Conservation (phyloP, 129 eudicot species). For the Apium graveolens region DNA sequence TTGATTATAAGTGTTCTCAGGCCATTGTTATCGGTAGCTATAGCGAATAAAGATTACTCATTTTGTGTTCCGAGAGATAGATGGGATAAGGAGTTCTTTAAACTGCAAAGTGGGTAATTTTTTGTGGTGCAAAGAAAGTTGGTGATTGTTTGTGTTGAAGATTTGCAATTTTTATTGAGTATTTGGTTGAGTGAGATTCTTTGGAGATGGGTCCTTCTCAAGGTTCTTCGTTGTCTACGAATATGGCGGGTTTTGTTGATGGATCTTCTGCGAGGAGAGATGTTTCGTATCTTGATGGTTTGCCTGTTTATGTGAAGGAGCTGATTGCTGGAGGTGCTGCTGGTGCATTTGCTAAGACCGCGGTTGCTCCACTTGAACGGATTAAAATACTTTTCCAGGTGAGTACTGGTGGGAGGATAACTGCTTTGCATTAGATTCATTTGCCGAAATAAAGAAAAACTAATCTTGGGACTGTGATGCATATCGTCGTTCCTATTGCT, state of each 20-base stretch:
- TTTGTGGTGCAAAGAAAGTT: too few species aligned
- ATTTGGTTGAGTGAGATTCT: neutral
- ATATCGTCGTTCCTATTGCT: neutral
- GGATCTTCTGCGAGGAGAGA: conserved; percentile 34
- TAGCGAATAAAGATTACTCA: conserved; percentile 32
- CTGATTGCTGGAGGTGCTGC: conserved; percentile 97
- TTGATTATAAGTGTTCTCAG: conserved; percentile 34
- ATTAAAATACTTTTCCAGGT: conserved; percentile 91
- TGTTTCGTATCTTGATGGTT: conserved; percentile 36
- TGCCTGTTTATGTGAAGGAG: conserved; percentile 86
- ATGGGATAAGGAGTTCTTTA: conserved; percentile 74
- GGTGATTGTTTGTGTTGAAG: neutral
- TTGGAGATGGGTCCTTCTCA: conserved; percentile 60
- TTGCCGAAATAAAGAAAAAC: neutral
- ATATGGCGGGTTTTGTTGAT: conserved; percentile 56
- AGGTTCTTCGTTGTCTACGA: conserved; percentile 53
- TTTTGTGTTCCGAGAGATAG: conserved; percentile 56
- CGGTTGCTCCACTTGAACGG: conserved; percentile 90
- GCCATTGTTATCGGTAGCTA: conserved; percentile 44
- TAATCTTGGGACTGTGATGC: neutral
- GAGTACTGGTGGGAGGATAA: neutral
- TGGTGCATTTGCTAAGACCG: conserved; percentile 90
- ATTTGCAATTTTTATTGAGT: neutral
- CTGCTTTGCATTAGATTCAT: neutral
- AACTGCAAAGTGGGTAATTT: conserved; percentile 54